Evolutionary conservation across 805 yeast species (phyloP).

Genomic region (Candida chilensis): DNA sequence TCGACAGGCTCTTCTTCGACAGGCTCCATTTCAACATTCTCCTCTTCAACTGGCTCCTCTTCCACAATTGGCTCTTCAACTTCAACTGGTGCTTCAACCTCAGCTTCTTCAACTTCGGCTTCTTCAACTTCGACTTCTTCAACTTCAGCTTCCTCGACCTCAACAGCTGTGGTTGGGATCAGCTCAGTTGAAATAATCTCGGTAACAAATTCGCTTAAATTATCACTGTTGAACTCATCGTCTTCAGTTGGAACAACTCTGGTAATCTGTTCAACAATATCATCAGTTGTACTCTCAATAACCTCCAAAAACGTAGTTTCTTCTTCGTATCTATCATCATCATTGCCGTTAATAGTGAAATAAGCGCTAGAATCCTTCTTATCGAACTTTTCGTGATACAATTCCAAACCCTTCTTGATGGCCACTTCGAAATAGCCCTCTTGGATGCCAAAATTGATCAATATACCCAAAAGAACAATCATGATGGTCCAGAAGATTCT

Average conservation of each 20-base stretch:
- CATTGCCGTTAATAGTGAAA: constrained; percentile 1
- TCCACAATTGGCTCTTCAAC: constrained; percentile 2
- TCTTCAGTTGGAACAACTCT: constrained; percentile 6
- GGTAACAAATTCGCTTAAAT: constrained; percentile 5
- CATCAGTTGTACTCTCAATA: constrained; percentile 7
- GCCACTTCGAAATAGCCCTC: constrained; percentile 20
- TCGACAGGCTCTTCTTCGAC: constrained; percentile 1
- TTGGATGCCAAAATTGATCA: constrained; percentile 22
- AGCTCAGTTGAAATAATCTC: constrained; percentile 6
- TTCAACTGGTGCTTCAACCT: background rate
- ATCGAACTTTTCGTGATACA: constrained; percentile 1
- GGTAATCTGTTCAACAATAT: constrained; percentile 8
- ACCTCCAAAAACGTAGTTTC: constrained; percentile 12
- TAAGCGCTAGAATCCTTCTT: constrained; percentile 4
- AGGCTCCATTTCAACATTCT: constrained; percentile 3
- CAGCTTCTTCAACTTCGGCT: constrained; percentile 1
- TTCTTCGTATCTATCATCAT: constrained; percentile 11
- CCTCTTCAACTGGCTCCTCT: constrained; percentile 3
- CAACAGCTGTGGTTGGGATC: constrained; percentile 2
- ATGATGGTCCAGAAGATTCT: constrained; percentile 22
- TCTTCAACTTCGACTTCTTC: constrained; percentile 1
- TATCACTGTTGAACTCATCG: constrained; percentile 6
- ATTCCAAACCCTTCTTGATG: constrained; percentile 9
- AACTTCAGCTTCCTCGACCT: constrained; percentile 1
- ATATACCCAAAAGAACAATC: constrained; percentile 18